phyloP scores from a whole-genome alignment of 805 yeast species.

The Nakazawaea holstii region DNA sequence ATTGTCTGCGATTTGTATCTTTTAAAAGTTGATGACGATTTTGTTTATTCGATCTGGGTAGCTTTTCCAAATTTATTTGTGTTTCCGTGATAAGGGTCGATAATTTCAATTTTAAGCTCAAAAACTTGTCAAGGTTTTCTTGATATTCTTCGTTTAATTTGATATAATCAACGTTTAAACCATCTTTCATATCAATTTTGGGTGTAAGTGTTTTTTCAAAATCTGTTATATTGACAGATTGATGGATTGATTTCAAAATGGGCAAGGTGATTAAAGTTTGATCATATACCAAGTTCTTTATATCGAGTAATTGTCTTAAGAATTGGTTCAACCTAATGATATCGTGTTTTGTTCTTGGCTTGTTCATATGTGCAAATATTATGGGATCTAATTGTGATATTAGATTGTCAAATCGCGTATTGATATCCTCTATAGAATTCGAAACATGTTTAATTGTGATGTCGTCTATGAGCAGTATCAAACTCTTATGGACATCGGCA shows the following conservation, averaged over 20 bases:
- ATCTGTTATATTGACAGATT: conserved; percentile 2
- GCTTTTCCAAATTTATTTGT: not conserved
- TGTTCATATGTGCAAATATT: conserved; percentile 2
- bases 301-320: conserved; percentile 3
- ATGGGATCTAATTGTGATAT: conserved; percentile 3
- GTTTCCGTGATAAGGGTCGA: not conserved
- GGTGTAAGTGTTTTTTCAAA: conserved; percentile 1
- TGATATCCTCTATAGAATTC: not conserved
- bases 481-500: conserved; percentile 24
- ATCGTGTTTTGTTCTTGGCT: not conserved
- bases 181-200: conserved; percentile 5
- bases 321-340: conserved; percentile 2
- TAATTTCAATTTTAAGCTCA: conserved; percentile 2
- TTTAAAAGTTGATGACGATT: not conserved
- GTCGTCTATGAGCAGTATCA: conserved; percentile 27
- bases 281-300: conserved; percentile 11
- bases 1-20: not conserved
- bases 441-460: conserved; percentile 18
- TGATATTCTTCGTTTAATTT: conserved; percentile 1
- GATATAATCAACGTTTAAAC: not conserved
- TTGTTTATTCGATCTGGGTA: not conserved
- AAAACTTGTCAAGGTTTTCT: conserved; percentile 6
- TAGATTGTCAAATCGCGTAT: not conserved
- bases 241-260: conserved; percentile 10
- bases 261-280: conserved; percentile 14